Base-by-base conservation (phyloP, 2,329 filamentous ascomycete genomes). In the Aspergillus phoenicis region DNA sequence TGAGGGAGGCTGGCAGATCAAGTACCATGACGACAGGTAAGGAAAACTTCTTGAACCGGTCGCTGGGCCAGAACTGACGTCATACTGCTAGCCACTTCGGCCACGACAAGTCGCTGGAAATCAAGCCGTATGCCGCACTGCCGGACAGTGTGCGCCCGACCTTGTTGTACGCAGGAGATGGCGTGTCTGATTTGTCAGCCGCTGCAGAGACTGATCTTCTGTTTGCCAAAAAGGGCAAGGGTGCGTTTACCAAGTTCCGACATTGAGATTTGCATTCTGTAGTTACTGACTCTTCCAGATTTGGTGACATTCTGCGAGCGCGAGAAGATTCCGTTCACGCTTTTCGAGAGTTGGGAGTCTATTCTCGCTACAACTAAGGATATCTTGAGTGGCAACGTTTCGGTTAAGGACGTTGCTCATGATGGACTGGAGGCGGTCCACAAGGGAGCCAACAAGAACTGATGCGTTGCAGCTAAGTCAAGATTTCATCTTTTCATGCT, bases 71-170 rank as follows among this genome's bases (percentile, higher is more conserved):
- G 17, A 11, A 26, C 61, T 60, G 17, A 57, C 30, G 53, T 56
- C 6, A 48, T 26, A 33, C 56, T 62, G 55, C 28, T 64, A 91
- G 90, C 73, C 84, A 88, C 61, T 96, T 96, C 71, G 95, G 95
- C n/a, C 95, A 99, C 75, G 94, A 99, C 83, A 99, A 99, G 85
- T 93, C 89, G 26, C 82, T 94, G 57, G 91, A 95, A 74, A 92
- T 99, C 71, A 87, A 91, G 66, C 92, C 92, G 55, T 98, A 98
- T 78, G 77, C 77, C 26, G 75, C 87, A 26, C 82, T 96, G 47
- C 87, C 91, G 0, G 82, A 82, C 13, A 76, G 82, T 33, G 78
- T 90, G 71, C 85, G 93, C 45, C 95, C 95, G 2, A 88, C 87
- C 41, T 86, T 98, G 80, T 92, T 98, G 76, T 99, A 99, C 72